Conservation (phyloP, 2,329 filamentous ascomycete species). For the Bipolaris zeicola region DNA sequence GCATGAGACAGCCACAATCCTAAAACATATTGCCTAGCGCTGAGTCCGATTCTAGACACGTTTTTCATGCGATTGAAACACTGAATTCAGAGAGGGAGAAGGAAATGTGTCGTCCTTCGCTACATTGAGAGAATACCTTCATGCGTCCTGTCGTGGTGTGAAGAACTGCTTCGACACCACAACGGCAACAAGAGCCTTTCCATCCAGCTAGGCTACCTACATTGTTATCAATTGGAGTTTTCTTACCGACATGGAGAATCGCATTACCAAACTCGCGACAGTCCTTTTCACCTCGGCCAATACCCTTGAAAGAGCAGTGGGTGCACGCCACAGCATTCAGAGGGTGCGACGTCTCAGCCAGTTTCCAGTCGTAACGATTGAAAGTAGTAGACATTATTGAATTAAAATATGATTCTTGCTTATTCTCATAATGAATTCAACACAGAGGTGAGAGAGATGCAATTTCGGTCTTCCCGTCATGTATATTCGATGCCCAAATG, state of each 20-base stretch:
- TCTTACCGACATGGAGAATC: constrained; percentile 15
- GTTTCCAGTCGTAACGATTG: background rate
- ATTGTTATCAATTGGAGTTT: constrained; percentile 11
- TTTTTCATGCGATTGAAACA: background rate
- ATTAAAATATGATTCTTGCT: background rate
- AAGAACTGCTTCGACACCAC: constrained; percentile 8
- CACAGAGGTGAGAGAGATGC: background rate
- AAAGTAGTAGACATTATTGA: background rate
- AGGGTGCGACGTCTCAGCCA: background rate
- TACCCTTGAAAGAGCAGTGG: background rate
- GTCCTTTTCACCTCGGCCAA: background rate
- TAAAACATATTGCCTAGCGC: background rate
- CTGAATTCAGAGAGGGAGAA: background rate
- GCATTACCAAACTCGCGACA: background rate
- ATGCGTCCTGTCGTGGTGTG: constrained; percentile 8
- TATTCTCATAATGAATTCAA: background rate
- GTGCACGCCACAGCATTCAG: background rate
- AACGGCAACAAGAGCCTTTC: constrained; percentile 16
- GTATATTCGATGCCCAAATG: background rate
- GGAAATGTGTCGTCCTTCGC: background rate
- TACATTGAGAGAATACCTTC: background rate
- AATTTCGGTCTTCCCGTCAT: background rate
- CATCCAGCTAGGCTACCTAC: constrained; percentile 6
- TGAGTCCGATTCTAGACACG: background rate
- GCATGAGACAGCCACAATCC: background rate